Evolutionary conservation across 2,329 filamentous ascomycete species (phyloP), one percentile per base, ranked within the genome.

Genomic region (Pseudogymnoascus sp.): DNA sequence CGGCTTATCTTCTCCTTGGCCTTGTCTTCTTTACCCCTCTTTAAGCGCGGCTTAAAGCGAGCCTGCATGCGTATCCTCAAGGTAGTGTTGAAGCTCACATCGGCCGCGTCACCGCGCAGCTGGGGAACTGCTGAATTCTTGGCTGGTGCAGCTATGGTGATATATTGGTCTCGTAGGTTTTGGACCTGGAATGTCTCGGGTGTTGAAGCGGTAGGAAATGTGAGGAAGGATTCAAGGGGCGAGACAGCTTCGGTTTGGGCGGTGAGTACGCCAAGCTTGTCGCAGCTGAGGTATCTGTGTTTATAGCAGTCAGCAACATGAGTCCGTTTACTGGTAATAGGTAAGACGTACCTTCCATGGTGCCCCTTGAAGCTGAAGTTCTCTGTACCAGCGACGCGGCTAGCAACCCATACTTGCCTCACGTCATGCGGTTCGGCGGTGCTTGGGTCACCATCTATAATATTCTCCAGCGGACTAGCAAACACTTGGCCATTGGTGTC

Each of bases 401-500:
- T 96, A 63, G 90, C 91, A 65, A 97, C 84, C 90, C 93, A 99
- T 14, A 99, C 94, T 77, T 97, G 92, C 63, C 93, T 81, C 63
- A 97, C 92, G 73, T 97, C 92, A 74, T 97, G 92, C 58, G 94
- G 94, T 75, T 99, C 94, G 7, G 93, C 91, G 4, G 86, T 96
- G n/a, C 81, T 74, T 2, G 90, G 83, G 71, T 96, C 88, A 25
- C 80, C 85, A 62, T 97, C 92, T 63, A 96, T 82, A 35, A 96
- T 87, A 71, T 97, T 97, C 77, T 96, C 91, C 58, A 99, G 77
- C 12, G 81, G 77, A 67, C 89, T 85, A 4, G 89, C 81, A 74
- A 96, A 99, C 14, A 97, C 88, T 70, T 89, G 90, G 62, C 94
- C 94, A 64, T 85, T 87, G 41, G 89, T 85, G 71, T 99, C 94